A percentile compares a stretch with the other conserved stretches of the same genome.
Evolutionary conservation across 169 alveolate species (phyloP).

Genomic region (Plasmodium gaboni): DNA sequence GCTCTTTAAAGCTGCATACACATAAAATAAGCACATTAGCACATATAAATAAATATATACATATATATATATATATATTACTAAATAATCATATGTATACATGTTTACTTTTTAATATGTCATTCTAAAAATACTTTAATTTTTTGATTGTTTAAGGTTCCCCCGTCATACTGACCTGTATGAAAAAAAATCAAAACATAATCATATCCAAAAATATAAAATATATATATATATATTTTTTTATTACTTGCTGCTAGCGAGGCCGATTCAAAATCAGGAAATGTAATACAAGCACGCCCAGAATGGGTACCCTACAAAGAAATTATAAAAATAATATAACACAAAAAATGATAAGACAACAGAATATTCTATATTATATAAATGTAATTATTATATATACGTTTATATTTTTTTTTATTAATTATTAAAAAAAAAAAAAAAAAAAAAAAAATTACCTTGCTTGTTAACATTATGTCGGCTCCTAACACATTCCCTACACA

Average conservation of each 20-base stretch:
- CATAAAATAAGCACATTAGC: too few species aligned
- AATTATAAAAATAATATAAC: not conserved
- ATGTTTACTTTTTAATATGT: constrained; percentile 9
- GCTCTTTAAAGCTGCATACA: too few species aligned
- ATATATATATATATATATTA: not conserved
- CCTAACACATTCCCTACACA: constrained; percentile 62
- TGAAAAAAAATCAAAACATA: constrained; percentile 18
- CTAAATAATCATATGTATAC: not conserved
- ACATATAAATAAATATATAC: not conserved
- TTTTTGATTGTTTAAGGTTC: constrained; percentile 65
- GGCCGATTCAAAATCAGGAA: constrained; percentile 58
- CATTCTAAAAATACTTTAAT: constrained; percentile 66
- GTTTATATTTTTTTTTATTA: not conserved
- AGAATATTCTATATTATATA: not conserved
- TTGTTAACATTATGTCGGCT: constrained; percentile 67
- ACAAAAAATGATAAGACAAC: not conserved
- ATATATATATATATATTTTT: constrained; percentile 4
- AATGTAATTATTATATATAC: too few species aligned
- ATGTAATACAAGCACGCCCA: constrained; percentile 65
- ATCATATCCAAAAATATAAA: not conserved
- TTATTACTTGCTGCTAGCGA: constrained; percentile 67
- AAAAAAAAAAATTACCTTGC: constrained; percentile 52
- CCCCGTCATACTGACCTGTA: constrained; percentile 69
- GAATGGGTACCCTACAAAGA: constrained; percentile 61
- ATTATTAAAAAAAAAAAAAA: constrained; percentile 4